A percentile compares a stretch with the other conserved stretches of the same genome.
phyloP scores from a whole-genome alignment of 2,329 filamentous ascomycete species.

The Chaetomiaceae sp. region DNA sequence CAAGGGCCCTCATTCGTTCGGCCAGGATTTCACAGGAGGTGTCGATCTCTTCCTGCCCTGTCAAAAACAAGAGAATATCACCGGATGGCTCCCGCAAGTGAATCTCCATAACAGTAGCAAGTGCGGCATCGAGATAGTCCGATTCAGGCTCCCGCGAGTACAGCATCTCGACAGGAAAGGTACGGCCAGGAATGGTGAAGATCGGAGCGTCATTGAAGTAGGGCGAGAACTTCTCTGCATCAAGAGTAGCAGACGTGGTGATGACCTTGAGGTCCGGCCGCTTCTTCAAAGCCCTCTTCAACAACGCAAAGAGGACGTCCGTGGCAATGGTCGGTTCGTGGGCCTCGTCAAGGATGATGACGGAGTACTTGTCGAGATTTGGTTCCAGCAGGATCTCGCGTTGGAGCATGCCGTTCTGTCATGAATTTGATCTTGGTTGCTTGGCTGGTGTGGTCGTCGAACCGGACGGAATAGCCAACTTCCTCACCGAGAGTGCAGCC shows the following conservation, averaged over 20 bases:
- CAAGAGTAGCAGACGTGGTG: constrained; percentile 91
- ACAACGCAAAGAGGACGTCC: constrained; percentile 85
- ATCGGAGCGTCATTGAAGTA: constrained; percentile 97
- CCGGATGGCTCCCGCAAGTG: constrained; percentile 87
- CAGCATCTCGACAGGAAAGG: constrained; percentile 91
- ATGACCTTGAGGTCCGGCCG: constrained; percentile 89
- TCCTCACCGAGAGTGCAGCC: constrained; percentile 86
- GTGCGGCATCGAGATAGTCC: constrained; percentile 87
- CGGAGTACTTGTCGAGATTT: constrained; percentile 82
- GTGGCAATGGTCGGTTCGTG: constrained; percentile 97
- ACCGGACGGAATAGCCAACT: constrained; percentile 95
- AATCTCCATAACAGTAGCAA: constrained; percentile 98
- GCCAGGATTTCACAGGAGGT: constrained; percentile 87
- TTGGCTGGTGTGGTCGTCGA: constrained; percentile 87
- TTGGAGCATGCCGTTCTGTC: constrained; percentile 82
- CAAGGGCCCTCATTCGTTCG: constrained; percentile 94
- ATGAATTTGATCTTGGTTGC: constrained; percentile 97
- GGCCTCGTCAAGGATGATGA: constrained; percentile 97
- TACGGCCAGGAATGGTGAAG: constrained; percentile 91
- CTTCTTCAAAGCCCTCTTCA: constrained; percentile 88
- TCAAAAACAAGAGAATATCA: constrained; percentile 95
- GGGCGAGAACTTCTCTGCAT: constrained; percentile 93
- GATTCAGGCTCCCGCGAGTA: constrained; percentile 94
- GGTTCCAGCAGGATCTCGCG: constrained; percentile 91
- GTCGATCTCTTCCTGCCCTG: constrained; percentile 96